A percentile compares a stretch with the other conserved stretches of the same genome.
phyloP scores from a whole-genome alignment of 176 grass and related monocot species.

The Oryza glumipatula region DNA sequence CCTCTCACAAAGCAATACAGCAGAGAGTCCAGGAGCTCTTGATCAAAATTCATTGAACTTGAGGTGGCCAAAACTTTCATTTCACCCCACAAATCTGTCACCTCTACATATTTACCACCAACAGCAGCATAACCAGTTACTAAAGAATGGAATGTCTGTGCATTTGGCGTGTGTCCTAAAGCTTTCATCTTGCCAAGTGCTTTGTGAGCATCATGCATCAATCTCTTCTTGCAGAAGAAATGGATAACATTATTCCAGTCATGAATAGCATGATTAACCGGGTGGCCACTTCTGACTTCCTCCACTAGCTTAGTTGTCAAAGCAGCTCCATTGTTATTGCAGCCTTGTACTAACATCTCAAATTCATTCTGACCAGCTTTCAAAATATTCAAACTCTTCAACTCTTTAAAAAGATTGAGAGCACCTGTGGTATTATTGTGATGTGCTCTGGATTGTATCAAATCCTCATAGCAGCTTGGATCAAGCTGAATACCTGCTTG shows the following conservation, averaged over 20 bases:
- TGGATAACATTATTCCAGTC: conserved; percentile 94
- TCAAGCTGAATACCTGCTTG: conserved; percentile 80
- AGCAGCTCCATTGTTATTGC: conserved; percentile 50
- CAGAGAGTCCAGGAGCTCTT: conserved; percentile 85
- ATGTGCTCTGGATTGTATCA: conserved; percentile 63
- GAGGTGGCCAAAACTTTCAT: conserved; percentile 78
- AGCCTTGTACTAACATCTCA: conserved; percentile 44
- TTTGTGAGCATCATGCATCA: conserved; percentile 89
- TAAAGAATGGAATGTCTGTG: conserved; percentile 78
- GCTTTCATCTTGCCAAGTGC: conserved; percentile 82
- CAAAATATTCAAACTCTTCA: conserved; percentile 63
- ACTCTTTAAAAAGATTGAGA: conserved; percentile 63
- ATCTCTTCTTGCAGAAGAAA: conserved; percentile 93
- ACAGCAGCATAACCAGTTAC: conserved; percentile 78
- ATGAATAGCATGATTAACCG: conserved; percentile 64
- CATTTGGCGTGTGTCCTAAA: conserved; percentile 79
- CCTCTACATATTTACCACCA: conserved; percentile 84
- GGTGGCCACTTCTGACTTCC: conserved; percentile 68
- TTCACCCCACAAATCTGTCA: conserved; percentile 93
- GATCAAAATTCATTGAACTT: conserved; percentile 75
- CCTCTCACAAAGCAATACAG: conserved; percentile 97
- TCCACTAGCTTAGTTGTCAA: conserved; percentile 72
- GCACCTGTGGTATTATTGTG: conserved; percentile 60
- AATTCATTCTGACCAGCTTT: conserved; percentile 57
- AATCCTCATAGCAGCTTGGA: conserved; percentile 62